phyloP scores from a whole-genome alignment of 2,329 filamentous ascomycete genomes.

The Metarhizium guizhouense region DNA sequence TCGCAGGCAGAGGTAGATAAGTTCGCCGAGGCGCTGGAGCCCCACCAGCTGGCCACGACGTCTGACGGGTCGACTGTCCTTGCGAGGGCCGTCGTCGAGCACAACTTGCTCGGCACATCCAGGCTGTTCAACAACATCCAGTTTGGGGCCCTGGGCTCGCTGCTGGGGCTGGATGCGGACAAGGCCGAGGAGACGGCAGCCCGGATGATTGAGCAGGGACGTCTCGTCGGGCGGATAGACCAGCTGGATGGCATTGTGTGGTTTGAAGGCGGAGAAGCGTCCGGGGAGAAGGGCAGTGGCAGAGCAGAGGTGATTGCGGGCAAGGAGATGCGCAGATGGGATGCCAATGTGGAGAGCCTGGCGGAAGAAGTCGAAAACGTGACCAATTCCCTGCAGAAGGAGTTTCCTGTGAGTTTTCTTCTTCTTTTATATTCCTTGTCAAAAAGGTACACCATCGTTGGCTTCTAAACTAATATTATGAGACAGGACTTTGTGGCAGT shows the following conservation, averaged over 20 bases:
- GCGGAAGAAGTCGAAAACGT: constrained; percentile 86
- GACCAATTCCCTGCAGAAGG: constrained; percentile 68
- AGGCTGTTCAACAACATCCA: constrained; percentile 70
- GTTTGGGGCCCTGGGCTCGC: constrained; percentile 63
- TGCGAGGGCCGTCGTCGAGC: constrained; percentile 87
- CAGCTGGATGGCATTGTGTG: constrained; percentile 84
- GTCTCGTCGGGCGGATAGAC: constrained; percentile 81
- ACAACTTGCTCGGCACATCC: constrained; percentile 85
- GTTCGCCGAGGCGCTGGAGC: constrained; percentile 71
- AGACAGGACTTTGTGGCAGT: constrained; percentile 46
- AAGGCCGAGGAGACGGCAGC: constrained; percentile 88
- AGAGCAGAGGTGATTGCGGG: constrained; percentile 54
- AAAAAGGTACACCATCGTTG: not conserved
- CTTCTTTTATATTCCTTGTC: not conserved
- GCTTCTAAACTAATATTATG: not conserved
- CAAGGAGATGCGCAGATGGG: constrained; percentile 75
- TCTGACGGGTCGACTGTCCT: constrained; percentile 89
- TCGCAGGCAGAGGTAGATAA: constrained; percentile 73
- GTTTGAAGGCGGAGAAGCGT: constrained; percentile 70
- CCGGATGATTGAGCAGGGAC: constrained; percentile 90
- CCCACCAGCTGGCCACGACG: constrained; percentile 85
- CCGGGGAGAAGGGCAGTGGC: constrained; percentile 59
- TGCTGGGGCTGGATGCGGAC: constrained; percentile 70
- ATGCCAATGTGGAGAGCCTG: constrained; percentile 75
- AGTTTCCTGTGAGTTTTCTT: constrained; percentile 54